Conservation (phyloP, 805 yeast genomes). For the Peterozyma xylosa region DNA sequence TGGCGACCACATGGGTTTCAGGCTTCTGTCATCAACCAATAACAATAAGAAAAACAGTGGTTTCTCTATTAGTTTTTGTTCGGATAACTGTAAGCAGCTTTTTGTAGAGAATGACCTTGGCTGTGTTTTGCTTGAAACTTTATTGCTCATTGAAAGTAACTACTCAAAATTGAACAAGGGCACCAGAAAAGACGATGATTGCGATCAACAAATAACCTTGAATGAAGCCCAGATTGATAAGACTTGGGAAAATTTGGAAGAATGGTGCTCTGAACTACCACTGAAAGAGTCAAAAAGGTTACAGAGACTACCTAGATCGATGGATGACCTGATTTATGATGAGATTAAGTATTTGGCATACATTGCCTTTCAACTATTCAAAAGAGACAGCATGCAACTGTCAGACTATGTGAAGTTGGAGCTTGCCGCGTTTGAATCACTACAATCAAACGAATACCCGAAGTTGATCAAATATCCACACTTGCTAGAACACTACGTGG, state of each 20-base stretch:
- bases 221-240: constrained; percentile 14
- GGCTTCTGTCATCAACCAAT: constrained; percentile 14
- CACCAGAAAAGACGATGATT: constrained; percentile 7
- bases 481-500: constrained; percentile 36
- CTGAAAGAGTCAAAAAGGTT: constrained; percentile 28
- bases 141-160: constrained; percentile 30
- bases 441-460: constrained; percentile 45
- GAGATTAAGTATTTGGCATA: constrained; percentile 41
- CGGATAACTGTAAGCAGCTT: constrained; percentile 30
- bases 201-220: constrained; percentile 8
- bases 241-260: constrained; percentile 29
- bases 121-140: constrained; percentile 23
- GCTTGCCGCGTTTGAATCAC: constrained; percentile 24
- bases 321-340: constrained; percentile 47
- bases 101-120: constrained; percentile 30
- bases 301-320: constrained; percentile 26
- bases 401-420: constrained; percentile 15
- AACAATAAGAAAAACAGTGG: constrained; percentile 19
- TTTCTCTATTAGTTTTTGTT: constrained; percentile 46
- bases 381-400: constrained; percentile 16
- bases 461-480: constrained; percentile 40
- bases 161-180: constrained; percentile 9
- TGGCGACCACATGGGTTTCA: constrained; percentile 39
- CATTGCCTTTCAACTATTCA: constrained; percentile 24
- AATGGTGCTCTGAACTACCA: constrained; percentile 28